A percentile compares a stretch with the other conserved stretches of the same genome.
phyloP scores from a whole-genome alignment of 2,329 filamentous ascomycete species.

The Trichoderma endophyticum region DNA sequence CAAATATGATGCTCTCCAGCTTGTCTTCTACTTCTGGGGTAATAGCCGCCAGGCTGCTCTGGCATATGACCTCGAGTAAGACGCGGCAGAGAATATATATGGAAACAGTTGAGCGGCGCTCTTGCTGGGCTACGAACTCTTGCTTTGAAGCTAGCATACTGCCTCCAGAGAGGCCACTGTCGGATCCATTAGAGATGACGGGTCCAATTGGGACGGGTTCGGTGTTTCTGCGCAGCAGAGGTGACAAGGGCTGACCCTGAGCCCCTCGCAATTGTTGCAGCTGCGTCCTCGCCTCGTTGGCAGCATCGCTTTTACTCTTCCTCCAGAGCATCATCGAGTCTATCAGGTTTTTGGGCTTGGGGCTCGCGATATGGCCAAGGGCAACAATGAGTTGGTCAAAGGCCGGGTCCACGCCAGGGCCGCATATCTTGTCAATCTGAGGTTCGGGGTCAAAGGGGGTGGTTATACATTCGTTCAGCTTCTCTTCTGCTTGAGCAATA shows the following conservation, averaged over 20 bases:
- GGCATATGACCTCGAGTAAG: conserved; percentile 87
- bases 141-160: conserved; percentile 53
- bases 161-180: conserved; percentile 34
- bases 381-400: conserved; percentile 95
- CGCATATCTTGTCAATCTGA: conserved; percentile 84
- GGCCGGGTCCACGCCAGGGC: conserved; percentile 77
- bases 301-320: conserved; percentile 90
- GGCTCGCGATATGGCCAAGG: conserved; percentile 87
- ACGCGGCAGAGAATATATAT: conserved; percentile 95
- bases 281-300: conserved; percentile 62
- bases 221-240: conserved; percentile 68
- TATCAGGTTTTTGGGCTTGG: conserved; percentile 91
- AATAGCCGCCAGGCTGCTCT: conserved; percentile 78
- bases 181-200: conserved; percentile 25
- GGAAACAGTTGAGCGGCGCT: conserved; percentile 87
- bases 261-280: conserved; percentile 51
- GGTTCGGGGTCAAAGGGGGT: conserved; percentile 77
- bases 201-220: conserved; percentile 58
- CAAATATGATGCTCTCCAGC: conserved; percentile 92
- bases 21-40: conserved; percentile 91
- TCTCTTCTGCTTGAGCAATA: conserved; percentile 93
- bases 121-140: conserved; percentile 73
- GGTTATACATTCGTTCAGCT: conserved; percentile 84
- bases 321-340: conserved; percentile 98
- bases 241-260: conserved; percentile 41